Conservation (phyloP, 2,329 filamentous ascomycete species). For the Ophiosphaerella herpotricha region DNA sequence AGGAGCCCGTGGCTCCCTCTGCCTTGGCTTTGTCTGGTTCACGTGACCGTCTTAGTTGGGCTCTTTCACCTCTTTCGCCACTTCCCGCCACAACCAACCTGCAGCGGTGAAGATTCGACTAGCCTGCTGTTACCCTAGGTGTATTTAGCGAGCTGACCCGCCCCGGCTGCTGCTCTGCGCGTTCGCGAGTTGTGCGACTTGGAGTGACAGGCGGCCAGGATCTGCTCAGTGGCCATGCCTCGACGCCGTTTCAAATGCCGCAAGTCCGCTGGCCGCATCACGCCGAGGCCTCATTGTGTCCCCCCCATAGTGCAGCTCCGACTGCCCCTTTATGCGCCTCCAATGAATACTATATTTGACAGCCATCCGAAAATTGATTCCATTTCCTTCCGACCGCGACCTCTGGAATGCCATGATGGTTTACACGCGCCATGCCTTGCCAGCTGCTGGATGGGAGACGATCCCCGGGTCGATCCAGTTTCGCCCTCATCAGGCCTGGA, state of each 20-base stretch:
- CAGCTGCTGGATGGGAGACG: conserved; percentile 6
- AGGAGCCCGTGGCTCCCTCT: conserved; percentile 17
- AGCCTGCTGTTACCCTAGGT: background rate
- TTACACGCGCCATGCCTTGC: too few species aligned
- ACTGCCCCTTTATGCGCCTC: conserved; percentile 30
- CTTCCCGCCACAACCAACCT: conserved; percentile 8
- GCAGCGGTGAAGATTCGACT: conserved; percentile 6
- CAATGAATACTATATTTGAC: conserved; percentile 9
- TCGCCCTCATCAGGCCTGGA: conserved; percentile 2
- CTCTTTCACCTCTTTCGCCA: conserved; percentile 15
- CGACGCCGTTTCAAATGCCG: conserved; percentile 24
- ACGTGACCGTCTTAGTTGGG: conserved; percentile 19
- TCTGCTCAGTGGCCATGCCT: background rate
- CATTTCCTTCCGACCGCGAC: background rate
- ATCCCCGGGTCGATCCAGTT: conserved; percentile 7
- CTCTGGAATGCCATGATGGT: background rate
- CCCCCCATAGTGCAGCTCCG: background rate
- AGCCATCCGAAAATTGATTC: background rate
- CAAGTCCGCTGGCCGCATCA: conserved; percentile 18
- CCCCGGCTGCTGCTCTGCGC: background rate
- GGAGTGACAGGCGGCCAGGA: conserved; percentile 9
- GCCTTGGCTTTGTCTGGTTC: conserved; percentile 14
- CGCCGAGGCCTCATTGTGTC: conserved; percentile 17
- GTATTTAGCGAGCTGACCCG: too few species aligned
- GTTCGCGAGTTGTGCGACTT: background rate